Percentiles rank a stretch among this genome's conserved stretches.
Evolutionary conservation across 768 basidiomycete genomes (phyloP).

Genomic region (Tricholoma saponaceum): DNA sequence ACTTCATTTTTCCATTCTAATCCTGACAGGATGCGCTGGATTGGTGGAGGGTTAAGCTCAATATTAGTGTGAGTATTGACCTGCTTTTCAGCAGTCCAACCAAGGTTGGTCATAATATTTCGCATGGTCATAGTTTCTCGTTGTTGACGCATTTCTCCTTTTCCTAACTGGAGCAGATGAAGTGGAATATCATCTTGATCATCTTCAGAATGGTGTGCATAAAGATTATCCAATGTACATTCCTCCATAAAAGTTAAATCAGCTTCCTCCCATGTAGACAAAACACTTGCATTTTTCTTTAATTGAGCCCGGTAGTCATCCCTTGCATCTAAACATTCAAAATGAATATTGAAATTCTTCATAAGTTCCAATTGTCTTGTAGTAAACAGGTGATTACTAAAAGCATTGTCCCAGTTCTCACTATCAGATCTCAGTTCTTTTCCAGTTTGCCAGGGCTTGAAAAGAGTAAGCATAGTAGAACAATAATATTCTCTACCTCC

Average conservation of each 20-base stretch:
- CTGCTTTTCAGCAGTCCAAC: not conserved
- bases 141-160: not conserved
- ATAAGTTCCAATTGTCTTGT: slow-evolving; percentile 14
- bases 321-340: slow-evolving; percentile 25
- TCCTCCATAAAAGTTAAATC: too few species aligned
- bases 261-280: too few species aligned
- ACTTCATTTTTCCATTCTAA: not conserved
- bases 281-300: not conserved
- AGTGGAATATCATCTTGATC: not conserved
- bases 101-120: not conserved
- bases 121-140: not conserved
- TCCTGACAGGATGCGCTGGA: not conserved
- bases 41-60: too few species aligned
- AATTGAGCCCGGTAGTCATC: slow-evolving; percentile 19
- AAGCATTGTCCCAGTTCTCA: slow-evolving; percentile 19
- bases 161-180: not conserved
- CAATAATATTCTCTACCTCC: slow-evolving; percentile 28
- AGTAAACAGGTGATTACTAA: slow-evolving; percentile 14
- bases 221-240: not conserved
- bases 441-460: slow-evolving; percentile 22
- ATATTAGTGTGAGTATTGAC: not conserved
- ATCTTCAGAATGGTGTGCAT: not conserved
- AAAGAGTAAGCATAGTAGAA: slow-evolving; percentile 1
- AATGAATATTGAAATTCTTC: slow-evolving; percentile 21
- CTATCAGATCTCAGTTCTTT: slow-evolving; percentile 13